Evolutionary conservation across 2,329 filamentous ascomycete species (phyloP).

Genomic region (Drechmeria coniospora): DNA sequence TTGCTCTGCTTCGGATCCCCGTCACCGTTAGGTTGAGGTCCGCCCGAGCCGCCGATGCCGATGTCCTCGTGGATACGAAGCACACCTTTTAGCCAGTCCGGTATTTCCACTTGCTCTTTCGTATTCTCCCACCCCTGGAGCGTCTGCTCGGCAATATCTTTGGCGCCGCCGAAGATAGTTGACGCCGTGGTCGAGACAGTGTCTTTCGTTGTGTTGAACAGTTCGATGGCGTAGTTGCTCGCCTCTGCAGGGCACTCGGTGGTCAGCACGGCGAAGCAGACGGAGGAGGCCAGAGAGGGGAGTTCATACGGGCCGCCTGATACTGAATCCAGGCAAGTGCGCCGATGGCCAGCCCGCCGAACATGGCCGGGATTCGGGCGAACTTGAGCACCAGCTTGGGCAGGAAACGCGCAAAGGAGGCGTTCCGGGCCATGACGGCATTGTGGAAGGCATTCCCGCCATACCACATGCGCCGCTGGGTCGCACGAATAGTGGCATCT

Average conservation of each 20-base stretch:
- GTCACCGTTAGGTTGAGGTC: slow-evolving; percentile 27
- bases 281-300: background rate
- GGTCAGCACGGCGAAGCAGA: slow-evolving; percentile 9
- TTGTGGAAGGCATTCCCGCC: slow-evolving; percentile 76
- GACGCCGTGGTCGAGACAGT: slow-evolving; percentile 54
- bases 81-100: slow-evolving; percentile 67
- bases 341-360: slow-evolving; percentile 76
- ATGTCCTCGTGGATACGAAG: slow-evolving; percentile 46
- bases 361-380: slow-evolving; percentile 72
- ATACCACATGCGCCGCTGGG: slow-evolving; percentile 57
- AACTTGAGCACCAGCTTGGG: slow-evolving; percentile 89
- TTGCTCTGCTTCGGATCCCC: slow-evolving; percentile 43
- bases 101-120: slow-evolving; percentile 55
- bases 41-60: slow-evolving; percentile 33
- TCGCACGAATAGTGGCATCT: slow-evolving; percentile 45
- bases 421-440: slow-evolving; percentile 47
- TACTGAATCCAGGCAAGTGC: slow-evolving; percentile 90
- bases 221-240: slow-evolving; percentile 37
- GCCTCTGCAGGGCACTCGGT: slow-evolving; percentile 22
- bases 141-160: slow-evolving; percentile 65
- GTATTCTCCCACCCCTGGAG: slow-evolving; percentile 68
- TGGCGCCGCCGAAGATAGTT: slow-evolving; percentile 54
- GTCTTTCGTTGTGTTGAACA: slow-evolving; percentile 60
- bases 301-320: slow-evolving; percentile 63
- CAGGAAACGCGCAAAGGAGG: slow-evolving; percentile 49